These are phyloP conservation scores for Alternaria angustiovoidea DNA, from an alignment of 2,329 filamentous ascomycete species.

Conservation along the genomic window DNA sequence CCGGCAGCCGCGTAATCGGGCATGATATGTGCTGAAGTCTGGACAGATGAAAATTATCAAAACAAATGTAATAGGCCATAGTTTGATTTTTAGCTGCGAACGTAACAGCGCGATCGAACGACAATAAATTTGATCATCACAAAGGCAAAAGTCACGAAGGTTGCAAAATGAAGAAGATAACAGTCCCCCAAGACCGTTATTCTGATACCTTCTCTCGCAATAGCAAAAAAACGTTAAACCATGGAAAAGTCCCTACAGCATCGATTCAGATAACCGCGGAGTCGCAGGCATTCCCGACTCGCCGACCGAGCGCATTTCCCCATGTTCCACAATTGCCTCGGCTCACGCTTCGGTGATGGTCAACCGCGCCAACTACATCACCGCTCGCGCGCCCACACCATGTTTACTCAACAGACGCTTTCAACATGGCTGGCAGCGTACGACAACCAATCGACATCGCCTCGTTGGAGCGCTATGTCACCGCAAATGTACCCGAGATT, in stretches of 20 bases:
- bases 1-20: too few species aligned
- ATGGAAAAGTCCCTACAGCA: not conserved
- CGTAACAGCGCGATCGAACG: too few species aligned
- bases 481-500: conserved; percentile 80
- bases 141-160: too few species aligned
- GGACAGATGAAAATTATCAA: not conserved
- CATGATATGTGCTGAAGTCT: too few species aligned
- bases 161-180: too few species aligned
- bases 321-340: conserved; percentile 21
- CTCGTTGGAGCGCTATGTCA: conserved; percentile 81
- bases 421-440: conserved; percentile 80
- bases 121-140: too few species aligned
- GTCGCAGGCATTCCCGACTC: conserved; percentile 15
- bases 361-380: conserved; percentile 26
- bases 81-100: too few species aligned
- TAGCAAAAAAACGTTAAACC: not conserved
- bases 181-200: not conserved
- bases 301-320: conserved; percentile 18
- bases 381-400: conserved; percentile 18
- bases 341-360: conserved; percentile 17
- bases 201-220: not conserved
- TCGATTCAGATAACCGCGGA: conserved; percentile 10
- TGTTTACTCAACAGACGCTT: conserved; percentile 22
- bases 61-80: not conserved
- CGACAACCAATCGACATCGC: conserved; percentile 88